Percentiles rank a stretch among this genome's conserved stretches.
These are phyloP conservation scores for Lumnitzera racemosa DNA, from an alignment of 345 rosid genomes.

Conservation along the genomic window DNA sequence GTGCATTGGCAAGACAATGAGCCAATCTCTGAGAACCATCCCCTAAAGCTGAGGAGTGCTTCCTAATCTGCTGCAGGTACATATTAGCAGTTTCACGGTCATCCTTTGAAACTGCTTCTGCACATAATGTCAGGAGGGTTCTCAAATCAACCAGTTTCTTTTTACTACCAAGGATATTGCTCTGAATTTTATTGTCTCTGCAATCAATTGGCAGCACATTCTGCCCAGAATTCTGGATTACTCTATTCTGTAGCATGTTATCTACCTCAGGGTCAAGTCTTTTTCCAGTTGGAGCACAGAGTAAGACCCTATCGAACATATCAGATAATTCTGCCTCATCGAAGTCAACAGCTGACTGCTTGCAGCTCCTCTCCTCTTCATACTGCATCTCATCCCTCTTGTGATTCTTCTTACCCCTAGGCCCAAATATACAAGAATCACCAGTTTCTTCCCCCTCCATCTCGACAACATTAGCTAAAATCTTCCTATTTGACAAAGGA, in stretches of 20 bases:
- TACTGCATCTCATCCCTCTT: conserved; percentile 18
- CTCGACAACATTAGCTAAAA: conserved; percentile 3
- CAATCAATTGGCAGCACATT: conserved; percentile 10
- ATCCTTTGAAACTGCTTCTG: conserved; percentile 32
- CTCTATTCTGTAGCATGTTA: conserved; percentile 4
- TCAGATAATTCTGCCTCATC: conserved; percentile 36
- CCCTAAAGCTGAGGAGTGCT: conserved; percentile 31
- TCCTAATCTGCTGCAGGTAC: conserved; percentile 31
- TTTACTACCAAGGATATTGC: conserved; percentile 11
- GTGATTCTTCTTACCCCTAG: conserved; percentile 27
- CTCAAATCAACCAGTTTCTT: conserved; percentile 35
- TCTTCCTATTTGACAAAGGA: conserved; percentile 1
- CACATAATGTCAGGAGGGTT: conserved; percentile 28
- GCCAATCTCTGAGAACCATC: conserved; percentile 41
- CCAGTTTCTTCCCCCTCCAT: conserved; percentile 6
- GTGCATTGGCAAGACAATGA: conserved; percentile 36
- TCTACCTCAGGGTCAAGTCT: not conserved
- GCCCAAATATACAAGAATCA: conserved; percentile 6
- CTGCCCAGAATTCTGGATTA: conserved; percentile 7
- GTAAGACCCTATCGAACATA: conserved; percentile 30
- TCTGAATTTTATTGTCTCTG: conserved; percentile 12
- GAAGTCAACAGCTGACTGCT: conserved; percentile 22
- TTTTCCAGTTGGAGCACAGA: conserved; percentile 13
- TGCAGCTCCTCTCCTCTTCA: conserved; percentile 31
- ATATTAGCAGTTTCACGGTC: conserved; percentile 27